Conservation (phyloP, 768 basidiomycete genomes). For the Tremella mesenterica region DNA sequence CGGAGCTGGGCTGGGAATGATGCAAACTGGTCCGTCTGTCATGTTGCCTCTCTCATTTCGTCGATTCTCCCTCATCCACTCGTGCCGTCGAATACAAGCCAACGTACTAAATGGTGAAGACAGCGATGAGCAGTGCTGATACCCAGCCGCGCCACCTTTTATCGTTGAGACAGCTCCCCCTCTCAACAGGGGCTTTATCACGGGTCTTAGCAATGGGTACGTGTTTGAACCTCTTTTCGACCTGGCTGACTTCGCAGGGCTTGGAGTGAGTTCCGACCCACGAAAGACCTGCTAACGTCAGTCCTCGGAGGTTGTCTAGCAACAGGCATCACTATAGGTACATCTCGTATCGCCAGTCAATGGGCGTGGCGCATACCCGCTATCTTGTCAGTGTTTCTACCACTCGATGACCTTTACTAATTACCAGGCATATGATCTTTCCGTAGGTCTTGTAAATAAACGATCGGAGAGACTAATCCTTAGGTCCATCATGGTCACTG, state of each 20-base stretch:
- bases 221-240: neutral
- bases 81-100: no score
- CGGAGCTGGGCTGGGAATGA: constrained; percentile 20
- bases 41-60: no score
- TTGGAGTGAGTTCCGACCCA: constrained; percentile 1
- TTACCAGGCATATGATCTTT: constrained; percentile 12
- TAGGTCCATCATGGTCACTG: constrained; percentile 13
- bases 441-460: constrained; percentile 5
- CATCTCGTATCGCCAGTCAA: constrained; percentile 8
- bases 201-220: constrained; percentile 8
- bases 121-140: neutral
- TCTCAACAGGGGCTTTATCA: constrained; percentile 10
- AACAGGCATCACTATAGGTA: constrained; percentile 11
- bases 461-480: neutral
- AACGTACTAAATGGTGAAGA: no score
- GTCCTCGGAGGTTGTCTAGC: constrained; percentile 15
- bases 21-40: constrained; percentile 15
- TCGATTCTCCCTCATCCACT: no score
- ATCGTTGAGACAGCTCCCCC: constrained; percentile 24
- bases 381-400: constrained; percentile 13
- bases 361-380: constrained; percentile 26
- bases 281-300: neutral
- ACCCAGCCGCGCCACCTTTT: constrained; percentile 22
- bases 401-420: neutral
- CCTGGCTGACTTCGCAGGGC: neutral